Percentiles rank a stretch among this genome's conserved stretches.
Evolutionary conservation across 73 alveolate genomes (phyloP).

Genomic region (Paramecium tetraurelia): DNA sequence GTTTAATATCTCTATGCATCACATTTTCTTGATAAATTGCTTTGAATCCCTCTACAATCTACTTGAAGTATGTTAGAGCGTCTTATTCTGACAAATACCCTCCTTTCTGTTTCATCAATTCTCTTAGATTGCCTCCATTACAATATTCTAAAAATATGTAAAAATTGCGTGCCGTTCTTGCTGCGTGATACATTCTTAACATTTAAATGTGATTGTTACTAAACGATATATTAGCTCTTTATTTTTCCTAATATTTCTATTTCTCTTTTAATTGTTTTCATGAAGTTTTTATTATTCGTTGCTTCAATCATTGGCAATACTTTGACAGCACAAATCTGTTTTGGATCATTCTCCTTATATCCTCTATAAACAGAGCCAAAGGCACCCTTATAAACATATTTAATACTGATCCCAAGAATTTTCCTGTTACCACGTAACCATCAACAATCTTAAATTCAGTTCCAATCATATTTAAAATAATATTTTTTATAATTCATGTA

Average conservation of each 20-base stretch:
- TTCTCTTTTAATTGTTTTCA: constrained; percentile 51
- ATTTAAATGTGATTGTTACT: neutral
- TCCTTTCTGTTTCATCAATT: constrained; percentile 19
- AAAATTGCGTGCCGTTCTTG: constrained; percentile 57
- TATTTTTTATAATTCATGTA: neutral
- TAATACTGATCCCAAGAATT: constrained; percentile 42
- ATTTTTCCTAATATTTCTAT: constrained; percentile 43
- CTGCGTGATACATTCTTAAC: constrained; percentile 40
- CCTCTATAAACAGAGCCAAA: constrained; percentile 53
- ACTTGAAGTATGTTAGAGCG: constrained; percentile 52
- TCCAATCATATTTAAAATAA: neutral
- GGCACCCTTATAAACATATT: neutral
- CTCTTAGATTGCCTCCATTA: constrained; percentile 50
- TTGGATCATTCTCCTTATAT: constrained; percentile 40
- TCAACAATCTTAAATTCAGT: constrained; percentile 10
- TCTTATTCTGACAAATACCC: constrained; percentile 58
- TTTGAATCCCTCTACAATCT: constrained; percentile 52
- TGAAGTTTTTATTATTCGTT: constrained; percentile 7
- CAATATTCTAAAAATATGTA: constrained; percentile 62
- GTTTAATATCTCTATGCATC: constrained; percentile 65
- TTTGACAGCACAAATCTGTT: constrained; percentile 47
- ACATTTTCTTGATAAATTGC: constrained; percentile 53
- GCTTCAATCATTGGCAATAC: constrained; percentile 33
- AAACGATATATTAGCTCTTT: constrained; percentile 34
- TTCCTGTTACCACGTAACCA: constrained; percentile 38